Evolutionary conservation across 345 rosid genomes (phyloP).

Genomic region (Citrus australasica): DNA sequence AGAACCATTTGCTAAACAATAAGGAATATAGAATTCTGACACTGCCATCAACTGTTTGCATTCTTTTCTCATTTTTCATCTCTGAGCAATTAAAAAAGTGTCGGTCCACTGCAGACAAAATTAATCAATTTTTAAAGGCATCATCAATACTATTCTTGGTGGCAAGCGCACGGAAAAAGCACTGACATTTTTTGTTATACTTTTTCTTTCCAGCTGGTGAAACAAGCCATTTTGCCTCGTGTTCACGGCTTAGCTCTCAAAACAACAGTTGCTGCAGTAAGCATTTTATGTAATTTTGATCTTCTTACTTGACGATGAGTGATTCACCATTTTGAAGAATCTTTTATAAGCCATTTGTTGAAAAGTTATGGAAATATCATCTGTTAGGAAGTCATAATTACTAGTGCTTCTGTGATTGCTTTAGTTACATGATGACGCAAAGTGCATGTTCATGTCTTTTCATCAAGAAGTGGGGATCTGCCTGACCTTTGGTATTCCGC

Average conservation of each 20-base stretch:
- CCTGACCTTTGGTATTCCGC: background rate
- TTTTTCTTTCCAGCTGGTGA: conserved; percentile 63
- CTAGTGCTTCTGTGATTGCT: background rate
- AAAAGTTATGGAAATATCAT: background rate
- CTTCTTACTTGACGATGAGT: background rate
- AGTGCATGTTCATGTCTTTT: background rate
- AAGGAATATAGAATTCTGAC: background rate
- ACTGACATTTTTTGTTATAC: conserved; percentile 7
- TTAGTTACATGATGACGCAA: background rate
- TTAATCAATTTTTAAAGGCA: background rate
- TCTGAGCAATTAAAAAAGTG: background rate
- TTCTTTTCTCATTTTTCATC: background rate
- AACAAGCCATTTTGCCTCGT: conserved; percentile 88
- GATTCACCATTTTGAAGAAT: background rate
- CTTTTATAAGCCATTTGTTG: background rate
- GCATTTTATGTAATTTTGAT: conserved; percentile 13
- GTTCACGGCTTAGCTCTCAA: conserved; percentile 94
- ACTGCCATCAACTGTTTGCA: background rate
- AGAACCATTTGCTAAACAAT: background rate
- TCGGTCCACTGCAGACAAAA: background rate
- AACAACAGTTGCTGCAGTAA: conserved; percentile 97
- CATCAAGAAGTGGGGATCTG: background rate
- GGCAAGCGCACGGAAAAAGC: background rate
- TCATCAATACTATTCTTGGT: background rate
- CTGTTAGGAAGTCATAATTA: background rate